Conservation (phyloP, 2,329 filamentous ascomycete species). For the Acrodontium crateriforme region DNA sequence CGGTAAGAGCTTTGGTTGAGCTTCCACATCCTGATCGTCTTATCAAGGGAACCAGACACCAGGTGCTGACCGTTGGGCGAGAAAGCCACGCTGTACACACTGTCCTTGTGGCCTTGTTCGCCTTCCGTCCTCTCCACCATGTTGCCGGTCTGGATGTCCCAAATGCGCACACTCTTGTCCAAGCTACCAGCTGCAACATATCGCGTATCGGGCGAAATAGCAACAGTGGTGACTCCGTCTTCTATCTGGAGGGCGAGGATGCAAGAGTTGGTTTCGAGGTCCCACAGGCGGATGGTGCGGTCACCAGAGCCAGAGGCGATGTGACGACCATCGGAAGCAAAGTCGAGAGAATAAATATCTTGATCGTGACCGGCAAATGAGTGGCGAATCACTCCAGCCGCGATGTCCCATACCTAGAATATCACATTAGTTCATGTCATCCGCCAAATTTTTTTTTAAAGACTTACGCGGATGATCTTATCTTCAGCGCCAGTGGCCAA, state of each 20-base stretch:
- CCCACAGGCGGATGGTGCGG: conserved; percentile 88
- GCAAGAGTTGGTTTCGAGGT: conserved; percentile 72
- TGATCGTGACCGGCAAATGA: conserved; percentile 96
- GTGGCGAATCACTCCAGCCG: conserved; percentile 67
- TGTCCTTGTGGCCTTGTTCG: conserved; percentile 88
- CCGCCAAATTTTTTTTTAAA: neutral
- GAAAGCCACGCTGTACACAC: conserved; percentile 92
- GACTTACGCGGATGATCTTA: conserved; percentile 78
- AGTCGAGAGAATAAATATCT: conserved; percentile 95
- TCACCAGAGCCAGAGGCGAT: conserved; percentile 95
- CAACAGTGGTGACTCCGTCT: conserved; percentile 93
- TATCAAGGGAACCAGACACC: conserved; percentile 87
- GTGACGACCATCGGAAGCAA: conserved; percentile 79
- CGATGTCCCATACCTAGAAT: conserved; percentile 90
- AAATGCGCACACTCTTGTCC: conserved; percentile 95
- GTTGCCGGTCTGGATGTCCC: conserved; percentile 78
- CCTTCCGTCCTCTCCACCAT: conserved; percentile 86
- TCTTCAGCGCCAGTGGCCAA: conserved; percentile 94
- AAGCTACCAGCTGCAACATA: conserved; percentile 89
- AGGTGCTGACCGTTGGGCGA: conserved; percentile 85
- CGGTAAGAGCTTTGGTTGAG: conserved; percentile 40
- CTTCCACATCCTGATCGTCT: conserved; percentile 99
- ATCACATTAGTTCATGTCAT: conserved; percentile 1
- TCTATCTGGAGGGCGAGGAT: conserved; percentile 82
- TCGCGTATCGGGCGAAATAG: conserved; percentile 88